These are phyloP conservation scores for Brassica napus DNA, from an alignment of 345 rosid species.

Conservation along the genomic window Da-Ae NC_063451.1:28358501-28359000, in stretches of 20 bases:
- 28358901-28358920: conserved; percentile 21
- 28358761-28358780: conserved; percentile 21
- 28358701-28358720: conserved; percentile 7
- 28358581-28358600: too few species aligned
- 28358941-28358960: conserved; percentile 12
- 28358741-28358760: conserved; percentile 21
- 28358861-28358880: conserved; percentile 13
- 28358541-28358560: too few species aligned
- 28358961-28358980: background rate
- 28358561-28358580: too few species aligned
- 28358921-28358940: conserved; percentile 26
- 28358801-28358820: conserved; percentile 27
- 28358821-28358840: conserved; percentile 19
- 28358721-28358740: conserved; percentile 18
- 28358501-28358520: too few species aligned
- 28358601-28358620: too few species aligned
- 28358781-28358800: conserved; percentile 27
- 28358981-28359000: background rate
- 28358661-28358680: too few species aligned
- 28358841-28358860: conserved; percentile 16
- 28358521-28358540: too few species aligned
- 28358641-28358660: too few species aligned
- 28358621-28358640: too few species aligned
- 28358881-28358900: conserved; percentile 9
- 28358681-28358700: too few species aligned